A percentile compares a stretch with the other conserved stretches of the same genome.
These are phyloP conservation scores for Thielaviopsis ethacetica DNA, from an alignment of 2,329 filamentous ascomycete species.

Conservation along the genomic window DNA sequence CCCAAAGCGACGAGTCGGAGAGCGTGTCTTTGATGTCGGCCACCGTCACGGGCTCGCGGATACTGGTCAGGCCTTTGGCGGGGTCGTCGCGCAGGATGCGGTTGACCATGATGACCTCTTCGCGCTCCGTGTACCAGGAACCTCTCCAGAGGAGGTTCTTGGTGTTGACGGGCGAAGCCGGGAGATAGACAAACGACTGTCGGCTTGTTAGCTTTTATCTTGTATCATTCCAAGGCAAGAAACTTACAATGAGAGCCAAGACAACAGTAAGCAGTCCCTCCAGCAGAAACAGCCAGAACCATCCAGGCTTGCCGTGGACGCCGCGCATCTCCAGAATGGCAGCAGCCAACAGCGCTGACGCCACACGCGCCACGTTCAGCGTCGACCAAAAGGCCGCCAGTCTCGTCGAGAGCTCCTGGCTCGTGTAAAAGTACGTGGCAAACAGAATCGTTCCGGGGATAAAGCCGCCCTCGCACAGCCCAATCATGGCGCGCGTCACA, in stretches of 20 bases:
- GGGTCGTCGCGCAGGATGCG: conserved; percentile 38
- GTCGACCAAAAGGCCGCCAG: conserved; percentile 53
- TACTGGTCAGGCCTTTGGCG: conserved; percentile 37
- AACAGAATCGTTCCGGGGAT: conserved; percentile 47
- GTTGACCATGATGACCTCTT: conserved; percentile 43
- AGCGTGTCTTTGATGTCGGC: conserved; percentile 29
- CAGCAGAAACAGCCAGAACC: conserved; percentile 48
- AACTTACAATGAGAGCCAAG: conserved; percentile 31
- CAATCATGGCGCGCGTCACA: conserved; percentile 34
- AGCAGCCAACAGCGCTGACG: conserved; percentile 37
- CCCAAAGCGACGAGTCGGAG: conserved; percentile 39
- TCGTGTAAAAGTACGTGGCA: conserved; percentile 57
- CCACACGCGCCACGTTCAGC: conserved; percentile 23
- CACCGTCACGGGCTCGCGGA: conserved; percentile 32
- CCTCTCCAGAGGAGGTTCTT: conserved; percentile 37
- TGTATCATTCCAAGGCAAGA: background rate
- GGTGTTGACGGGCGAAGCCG: conserved; percentile 49
- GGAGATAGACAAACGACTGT: conserved; percentile 40
- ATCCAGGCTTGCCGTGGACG: conserved; percentile 33
- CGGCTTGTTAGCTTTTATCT: conserved; percentile 13
- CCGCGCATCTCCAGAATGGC: conserved; percentile 52
- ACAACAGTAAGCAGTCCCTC: conserved; percentile 53
- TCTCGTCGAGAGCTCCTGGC: conserved; percentile 47
- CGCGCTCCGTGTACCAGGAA: conserved; percentile 39
- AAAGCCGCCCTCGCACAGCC: conserved; percentile 38